A percentile compares a stretch with the other conserved stretches of the same genome.
phyloP scores from a whole-genome alignment of 2,329 filamentous ascomycete genomes.

The Bimuria novae-zelandiae region DNA sequence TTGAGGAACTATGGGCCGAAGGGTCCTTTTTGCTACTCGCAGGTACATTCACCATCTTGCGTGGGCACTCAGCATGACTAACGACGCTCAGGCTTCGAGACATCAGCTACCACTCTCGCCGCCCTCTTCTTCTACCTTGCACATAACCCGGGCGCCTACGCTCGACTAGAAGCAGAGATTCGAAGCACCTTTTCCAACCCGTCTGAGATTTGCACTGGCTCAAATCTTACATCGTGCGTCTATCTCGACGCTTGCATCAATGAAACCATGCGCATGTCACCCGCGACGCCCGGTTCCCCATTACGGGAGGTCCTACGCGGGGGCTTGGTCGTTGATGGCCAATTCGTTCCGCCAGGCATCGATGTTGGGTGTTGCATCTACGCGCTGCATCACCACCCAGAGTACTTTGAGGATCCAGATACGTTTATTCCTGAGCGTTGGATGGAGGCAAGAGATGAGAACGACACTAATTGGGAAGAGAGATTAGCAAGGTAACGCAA shows the following conservation, averaged over 20 bases:
- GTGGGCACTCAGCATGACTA: too few species aligned
- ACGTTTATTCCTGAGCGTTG: conserved; percentile 17
- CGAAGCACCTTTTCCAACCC: conserved; percentile 6
- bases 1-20: too few species aligned
- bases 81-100: too few species aligned
- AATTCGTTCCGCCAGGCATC: conserved; percentile 19
- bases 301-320: conserved; percentile 19
- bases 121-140: too few species aligned
- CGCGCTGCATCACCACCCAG: conserved; percentile 21
- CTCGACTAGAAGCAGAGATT: too few species aligned
- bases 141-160: too few species aligned
- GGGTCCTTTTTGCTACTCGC: too few species aligned
- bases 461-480: too few species aligned
- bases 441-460: too few species aligned
- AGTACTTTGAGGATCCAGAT: conserved; percentile 19
- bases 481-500: too few species aligned
- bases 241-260: conserved; percentile 30
- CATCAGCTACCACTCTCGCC: too few species aligned
- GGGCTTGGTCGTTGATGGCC: conserved; percentile 22
- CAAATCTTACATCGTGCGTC: conserved; percentile 13
- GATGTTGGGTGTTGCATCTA: conserved; percentile 21
- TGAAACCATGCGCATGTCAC: conserved; percentile 26
- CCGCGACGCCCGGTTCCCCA: conserved; percentile 11
- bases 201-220: conserved; percentile 22
- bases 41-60: too few species aligned